These are phyloP conservation scores for Geranium brycei DNA, from an alignment of 345 rosid species.

Conservation along the genomic window DNA sequence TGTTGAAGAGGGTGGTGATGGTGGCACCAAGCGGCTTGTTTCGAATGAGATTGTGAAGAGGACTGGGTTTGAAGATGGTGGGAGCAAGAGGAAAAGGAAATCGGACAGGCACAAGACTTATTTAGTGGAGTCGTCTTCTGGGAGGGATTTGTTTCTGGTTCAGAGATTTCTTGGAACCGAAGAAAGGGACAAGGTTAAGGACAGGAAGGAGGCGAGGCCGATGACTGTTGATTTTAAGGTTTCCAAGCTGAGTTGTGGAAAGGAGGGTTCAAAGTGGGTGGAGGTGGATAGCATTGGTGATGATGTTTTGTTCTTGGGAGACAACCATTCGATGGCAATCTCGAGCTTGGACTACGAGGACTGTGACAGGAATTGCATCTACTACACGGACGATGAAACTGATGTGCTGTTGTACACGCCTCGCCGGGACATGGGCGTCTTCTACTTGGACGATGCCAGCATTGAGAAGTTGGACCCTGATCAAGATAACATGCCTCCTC, in stretches of 20 bases:
- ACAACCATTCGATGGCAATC: conserved; percentile 4
- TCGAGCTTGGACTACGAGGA: not conserved
- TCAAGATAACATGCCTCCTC: conserved; percentile 6
- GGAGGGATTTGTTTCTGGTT: not conserved
- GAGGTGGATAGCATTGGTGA: conserved; percentile 2
- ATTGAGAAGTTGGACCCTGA: not conserved
- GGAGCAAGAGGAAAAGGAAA: not conserved
- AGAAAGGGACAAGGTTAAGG: not conserved
- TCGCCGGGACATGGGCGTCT: conserved; percentile 12
- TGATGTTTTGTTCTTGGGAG: conserved; percentile 7
- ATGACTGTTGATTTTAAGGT: conserved; percentile 6
- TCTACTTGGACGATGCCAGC: conserved; percentile 1
- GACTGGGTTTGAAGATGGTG: not conserved
- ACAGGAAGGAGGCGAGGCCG: not conserved
- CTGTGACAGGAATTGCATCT: conserved; percentile 3
- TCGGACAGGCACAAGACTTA: not conserved
- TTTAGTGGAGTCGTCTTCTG: not conserved
- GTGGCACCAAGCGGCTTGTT: not conserved
- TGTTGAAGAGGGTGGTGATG: not conserved
- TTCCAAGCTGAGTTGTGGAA: not conserved
- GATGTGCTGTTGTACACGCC: conserved; percentile 6
- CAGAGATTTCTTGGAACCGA: conserved; percentile 4
- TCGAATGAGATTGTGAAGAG: not conserved
- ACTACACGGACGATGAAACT: conserved; percentile 8
- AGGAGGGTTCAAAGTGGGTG: conserved; percentile 2